phyloP scores from a whole-genome alignment of 352 stramenopile species.

The Globisporangium solare region DNA sequence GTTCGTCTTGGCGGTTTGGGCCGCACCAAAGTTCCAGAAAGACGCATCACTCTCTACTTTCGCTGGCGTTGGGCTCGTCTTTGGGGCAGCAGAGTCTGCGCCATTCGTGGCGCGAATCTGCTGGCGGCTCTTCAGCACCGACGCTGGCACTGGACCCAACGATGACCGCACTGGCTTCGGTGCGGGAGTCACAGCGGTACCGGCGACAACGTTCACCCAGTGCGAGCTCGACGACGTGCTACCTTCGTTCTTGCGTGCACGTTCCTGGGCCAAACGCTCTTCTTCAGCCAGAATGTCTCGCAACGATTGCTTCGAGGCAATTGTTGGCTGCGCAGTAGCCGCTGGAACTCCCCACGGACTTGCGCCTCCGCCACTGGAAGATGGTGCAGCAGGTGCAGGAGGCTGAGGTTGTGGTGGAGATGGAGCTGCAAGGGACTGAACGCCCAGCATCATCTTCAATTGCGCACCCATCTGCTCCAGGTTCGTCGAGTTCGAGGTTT shows the following conservation, averaged over 20 bases:
- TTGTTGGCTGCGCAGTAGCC: conserved; percentile 15
- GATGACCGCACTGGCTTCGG: conserved; percentile 45
- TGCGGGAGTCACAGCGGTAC: conserved; percentile 42
- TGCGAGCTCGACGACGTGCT: conserved; percentile 41
- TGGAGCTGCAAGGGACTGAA: conserved; percentile 27
- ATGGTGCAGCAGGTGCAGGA: conserved; percentile 1
- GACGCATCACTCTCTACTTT: conserved; percentile 64
- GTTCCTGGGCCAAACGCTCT: conserved; percentile 67
- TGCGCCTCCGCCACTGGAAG: conserved; percentile 3
- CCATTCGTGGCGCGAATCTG: conserved; percentile 44
- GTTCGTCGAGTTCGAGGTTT: conserved; percentile 30
- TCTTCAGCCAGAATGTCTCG: conserved; percentile 81
- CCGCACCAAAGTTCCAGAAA: conserved; percentile 84
- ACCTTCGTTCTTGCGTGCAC: conserved; percentile 42
- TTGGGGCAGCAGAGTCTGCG: conserved; percentile 6
- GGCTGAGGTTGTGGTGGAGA: conserved; percentile 8
- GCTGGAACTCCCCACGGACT: conserved; percentile 43
- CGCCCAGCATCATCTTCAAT: conserved; percentile 87
- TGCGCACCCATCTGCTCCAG: conserved; percentile 80
- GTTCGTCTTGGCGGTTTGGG: conserved; percentile 20
- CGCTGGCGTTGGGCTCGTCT: conserved; percentile 26
- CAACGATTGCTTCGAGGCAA: conserved; percentile 49
- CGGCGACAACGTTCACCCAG: conserved; percentile 82
- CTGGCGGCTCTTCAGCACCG: conserved; percentile 75
- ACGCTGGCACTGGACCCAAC: conserved; percentile 70